Base-by-base conservation (phyloP, 2,329 filamentous ascomycete species). In the Hymenoscyphus fructigenus region DNA sequence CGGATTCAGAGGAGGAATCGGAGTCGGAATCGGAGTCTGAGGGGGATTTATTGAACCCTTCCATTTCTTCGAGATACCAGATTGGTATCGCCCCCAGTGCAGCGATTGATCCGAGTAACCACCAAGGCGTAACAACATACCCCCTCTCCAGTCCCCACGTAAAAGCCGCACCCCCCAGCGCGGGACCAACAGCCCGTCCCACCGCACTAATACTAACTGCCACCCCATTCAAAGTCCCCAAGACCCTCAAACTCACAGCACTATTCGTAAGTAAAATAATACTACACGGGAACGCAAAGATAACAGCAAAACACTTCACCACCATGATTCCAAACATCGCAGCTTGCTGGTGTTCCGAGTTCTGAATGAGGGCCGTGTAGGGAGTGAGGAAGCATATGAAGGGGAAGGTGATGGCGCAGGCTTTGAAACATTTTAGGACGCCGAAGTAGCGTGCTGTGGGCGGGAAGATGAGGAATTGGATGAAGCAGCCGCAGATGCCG, bases 181-280 rank as follows among this genome's bases (percentile, higher is more conserved):
- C 91, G 0, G 95, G 94, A 0, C 95, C 95, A 0, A 84, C 73
- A 0, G 92, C 93, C 59, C 93, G 82, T 1, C 93, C 94, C 5
- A 97, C 77, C 0, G 91, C 93, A 68, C 88, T 90, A 38, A 93
- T 87, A 63, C 89, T 91, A 0, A 93, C 97, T 0, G 92, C 93
- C 67, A 97, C 88, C 2, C 94, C 95, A 73, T 98, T 98, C 63
- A 98, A 79, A 0, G 93, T 97, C 1, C 93, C 93, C 5, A 98
- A 84, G 10, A 96, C 85, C 55, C 84, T 81, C 17, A 97, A 80
- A 62, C 89, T 93, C 0, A 83, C 79, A 4, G 92, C 92, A 10
- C 89, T 92, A 78, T 97, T 97, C 32, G 93, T 97, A 44, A 98
- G 84, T 58, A 98, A 82, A 71, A 98, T 97, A 5, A 92, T 96